These are phyloP conservation scores for Annona squamosa DNA, from an alignment of 164 flowering plant species.

Conservation along the genomic window DNA sequence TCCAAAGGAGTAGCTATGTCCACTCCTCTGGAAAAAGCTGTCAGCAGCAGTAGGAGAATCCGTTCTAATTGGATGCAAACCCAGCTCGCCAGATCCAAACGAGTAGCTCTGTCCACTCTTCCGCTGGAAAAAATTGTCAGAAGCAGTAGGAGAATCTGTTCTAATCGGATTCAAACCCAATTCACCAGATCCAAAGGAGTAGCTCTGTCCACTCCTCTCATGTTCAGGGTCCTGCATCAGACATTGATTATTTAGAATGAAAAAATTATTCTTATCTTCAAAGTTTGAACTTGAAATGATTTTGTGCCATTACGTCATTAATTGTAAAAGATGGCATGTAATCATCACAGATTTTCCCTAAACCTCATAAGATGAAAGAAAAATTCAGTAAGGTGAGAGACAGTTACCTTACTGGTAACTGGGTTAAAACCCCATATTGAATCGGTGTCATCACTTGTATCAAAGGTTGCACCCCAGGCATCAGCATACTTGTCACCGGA, in stretches of 20 bases:
- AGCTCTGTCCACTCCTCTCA: constrained; percentile 33
- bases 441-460: constrained; percentile 70
- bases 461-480: constrained; percentile 72
- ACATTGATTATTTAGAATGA: neutral
- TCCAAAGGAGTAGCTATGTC: constrained; percentile 50
- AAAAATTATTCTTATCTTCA: constrained; percentile 10
- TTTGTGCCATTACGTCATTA: neutral
- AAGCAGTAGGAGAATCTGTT: constrained; percentile 52
- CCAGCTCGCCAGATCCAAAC: constrained; percentile 55
- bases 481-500: constrained; percentile 62
- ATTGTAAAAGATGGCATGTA: neutral
- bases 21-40: constrained; percentile 30
- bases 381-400: neutral
- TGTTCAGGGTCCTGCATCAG: constrained; percentile 47
- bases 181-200: constrained; percentile 54
- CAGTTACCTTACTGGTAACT: constrained; percentile 43
- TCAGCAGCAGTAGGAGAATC: constrained; percentile 52
- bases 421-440: constrained; percentile 85
- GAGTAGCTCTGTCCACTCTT: constrained; percentile 38
- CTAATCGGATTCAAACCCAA: constrained; percentile 48
- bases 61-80: constrained; percentile 46
- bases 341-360: neutral
- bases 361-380: neutral
- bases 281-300: constrained; percentile 33
- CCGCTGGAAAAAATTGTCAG: constrained; percentile 33